These are phyloP conservation scores for Fusarium sterilihyphosum DNA, from an alignment of 2,329 filamentous ascomycete species.

Conservation along the genomic window DNA sequence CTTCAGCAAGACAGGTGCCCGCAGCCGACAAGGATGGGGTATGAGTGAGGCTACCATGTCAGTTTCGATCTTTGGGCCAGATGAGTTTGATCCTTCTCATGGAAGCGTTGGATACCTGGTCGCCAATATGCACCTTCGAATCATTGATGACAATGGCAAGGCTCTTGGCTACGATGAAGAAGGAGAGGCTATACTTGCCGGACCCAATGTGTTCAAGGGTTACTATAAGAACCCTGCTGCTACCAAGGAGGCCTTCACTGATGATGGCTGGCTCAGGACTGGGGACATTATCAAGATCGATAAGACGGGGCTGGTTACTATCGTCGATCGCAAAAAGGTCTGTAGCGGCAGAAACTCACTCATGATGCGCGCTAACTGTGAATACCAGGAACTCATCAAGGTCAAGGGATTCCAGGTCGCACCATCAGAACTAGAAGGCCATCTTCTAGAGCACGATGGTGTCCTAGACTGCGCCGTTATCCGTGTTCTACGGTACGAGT, in stretches of 20 bases:
- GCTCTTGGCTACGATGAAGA: background rate
- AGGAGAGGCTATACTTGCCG: background rate
- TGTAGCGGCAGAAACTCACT: accelerated
- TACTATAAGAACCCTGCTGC: background rate
- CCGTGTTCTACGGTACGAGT: background rate
- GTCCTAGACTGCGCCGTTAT: slow-evolving; percentile 10
- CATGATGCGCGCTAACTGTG: accelerated
- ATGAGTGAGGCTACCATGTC: slow-evolving; percentile 15
- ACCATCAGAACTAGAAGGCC: slow-evolving; percentile 10
- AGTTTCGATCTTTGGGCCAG: background rate
- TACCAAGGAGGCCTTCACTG: background rate
- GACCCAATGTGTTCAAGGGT: background rate
- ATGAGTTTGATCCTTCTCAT: slow-evolving; percentile 3
- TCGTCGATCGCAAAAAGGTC: slow-evolving; percentile 16
- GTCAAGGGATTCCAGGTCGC: slow-evolving; percentile 15
- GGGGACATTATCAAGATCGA: background rate
- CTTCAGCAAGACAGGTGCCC: background rate
- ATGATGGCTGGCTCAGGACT: slow-evolving; percentile 1
- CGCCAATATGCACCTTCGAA: background rate
- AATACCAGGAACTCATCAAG: slow-evolving; percentile 3
- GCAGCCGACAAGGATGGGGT: slow-evolving; percentile 1
- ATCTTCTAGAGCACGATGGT: background rate
- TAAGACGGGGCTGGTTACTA: background rate
- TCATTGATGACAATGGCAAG: background rate
- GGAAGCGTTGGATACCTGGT: slow-evolving; percentile 2